These are phyloP conservation scores for Aureobasidium leucospermi DNA, from an alignment of 2,329 filamentous ascomycete genomes.

Conservation along the genomic window DNA sequence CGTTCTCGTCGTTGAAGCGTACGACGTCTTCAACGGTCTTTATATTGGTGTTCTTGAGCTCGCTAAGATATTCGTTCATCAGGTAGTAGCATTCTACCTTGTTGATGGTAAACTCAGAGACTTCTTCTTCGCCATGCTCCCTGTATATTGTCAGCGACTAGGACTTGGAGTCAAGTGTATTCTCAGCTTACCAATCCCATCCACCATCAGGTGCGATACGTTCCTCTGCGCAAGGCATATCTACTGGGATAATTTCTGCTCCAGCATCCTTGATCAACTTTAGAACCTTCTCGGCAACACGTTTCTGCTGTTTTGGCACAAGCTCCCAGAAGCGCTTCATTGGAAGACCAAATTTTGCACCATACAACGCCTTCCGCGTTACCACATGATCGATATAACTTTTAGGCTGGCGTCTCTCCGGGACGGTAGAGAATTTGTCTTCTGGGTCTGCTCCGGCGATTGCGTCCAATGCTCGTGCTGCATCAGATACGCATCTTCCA, in stretches of 20 bases:
- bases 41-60: slow-evolving; percentile 18
- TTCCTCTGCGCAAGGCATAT: slow-evolving; percentile 26
- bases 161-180: too few relatives aligned
- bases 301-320: slow-evolving; percentile 43
- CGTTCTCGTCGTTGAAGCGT: slow-evolving; percentile 19
- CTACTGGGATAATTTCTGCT: slow-evolving; percentile 21
- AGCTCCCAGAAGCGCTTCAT: slow-evolving; percentile 58
- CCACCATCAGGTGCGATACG: slow-evolving; percentile 22
- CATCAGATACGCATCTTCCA: slow-evolving; percentile 16
- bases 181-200: slow-evolving; percentile 24
- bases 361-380: slow-evolving; percentile 43
- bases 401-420: slow-evolving; percentile 5
- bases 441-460: slow-evolving; percentile 15
- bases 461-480: slow-evolving; percentile 13
- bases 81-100: slow-evolving; percentile 22
- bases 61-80: slow-evolving; percentile 21
- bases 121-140: slow-evolving; percentile 16
- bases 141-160: not conserved
- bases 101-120: slow-evolving; percentile 21
- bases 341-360: slow-evolving; percentile 55
- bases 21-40: slow-evolving; percentile 20
- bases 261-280: slow-evolving; percentile 48
- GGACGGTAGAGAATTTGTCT: slow-evolving; percentile 7
- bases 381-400: slow-evolving; percentile 48
- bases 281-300: slow-evolving; percentile 43